Conservation (phyloP, 192 early-diverging fungal species). For the Umbelopsis sp. region DNA sequence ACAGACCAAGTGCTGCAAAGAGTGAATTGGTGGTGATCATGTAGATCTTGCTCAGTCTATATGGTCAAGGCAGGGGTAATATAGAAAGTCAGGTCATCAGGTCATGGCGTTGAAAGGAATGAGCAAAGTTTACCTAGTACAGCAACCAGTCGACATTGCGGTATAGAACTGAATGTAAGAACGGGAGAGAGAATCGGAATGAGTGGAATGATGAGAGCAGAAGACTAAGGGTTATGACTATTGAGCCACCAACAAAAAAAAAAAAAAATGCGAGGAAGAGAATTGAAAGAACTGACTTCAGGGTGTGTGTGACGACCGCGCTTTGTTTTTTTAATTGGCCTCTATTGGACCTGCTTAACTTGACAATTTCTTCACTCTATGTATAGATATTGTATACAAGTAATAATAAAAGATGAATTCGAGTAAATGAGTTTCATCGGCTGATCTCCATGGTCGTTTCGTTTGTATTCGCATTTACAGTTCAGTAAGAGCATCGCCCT, state of each 20-base stretch:
- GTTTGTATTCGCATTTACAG: no score
- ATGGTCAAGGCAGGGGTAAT: no score
- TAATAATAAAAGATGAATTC: background rate
- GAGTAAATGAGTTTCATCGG: no score
- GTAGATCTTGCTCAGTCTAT: conserved; percentile 34
- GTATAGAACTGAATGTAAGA: background rate
- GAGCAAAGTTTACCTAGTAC: background rate
- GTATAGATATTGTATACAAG: background rate
- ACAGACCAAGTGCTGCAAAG: conserved; percentile 26
- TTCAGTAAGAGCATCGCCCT: no score
- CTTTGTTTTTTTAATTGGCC: background rate
- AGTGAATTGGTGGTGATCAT: conserved; percentile 29
- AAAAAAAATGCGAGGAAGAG: background rate
- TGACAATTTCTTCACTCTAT: background rate
- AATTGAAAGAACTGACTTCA: background rate
- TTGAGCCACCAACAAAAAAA: background rate
- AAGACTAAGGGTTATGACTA: background rate
- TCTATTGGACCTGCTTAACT: background rate
- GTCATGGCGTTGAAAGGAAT: background rate
- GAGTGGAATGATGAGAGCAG: conserved; percentile 2
- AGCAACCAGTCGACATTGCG: conserved; percentile 8
- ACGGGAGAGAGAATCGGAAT: background rate
- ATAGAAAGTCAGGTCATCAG: conserved; percentile 5
- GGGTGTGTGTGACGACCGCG: background rate
- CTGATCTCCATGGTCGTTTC: no score